Evolutionary conservation across 768 basidiomycete species (phyloP).

Genomic region (Mycena sanguinolenta): DNA sequence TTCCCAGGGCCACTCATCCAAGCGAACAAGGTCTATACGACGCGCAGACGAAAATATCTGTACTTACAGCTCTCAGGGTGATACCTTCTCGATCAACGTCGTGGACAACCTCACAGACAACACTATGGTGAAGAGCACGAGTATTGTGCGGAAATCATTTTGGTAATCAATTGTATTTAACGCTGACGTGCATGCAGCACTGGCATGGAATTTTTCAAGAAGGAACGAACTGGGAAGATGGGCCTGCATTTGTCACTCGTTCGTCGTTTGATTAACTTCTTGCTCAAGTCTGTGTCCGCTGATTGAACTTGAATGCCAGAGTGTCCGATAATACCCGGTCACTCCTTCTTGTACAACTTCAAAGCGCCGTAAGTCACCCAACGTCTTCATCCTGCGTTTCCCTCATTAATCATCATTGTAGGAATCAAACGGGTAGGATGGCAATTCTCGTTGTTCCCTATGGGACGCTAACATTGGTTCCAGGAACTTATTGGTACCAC

Average conservation of each 20-base stretch:
- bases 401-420: constrained; percentile 43
- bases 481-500: constrained; percentile 57
- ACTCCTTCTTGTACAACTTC: too few species aligned
- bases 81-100: constrained; percentile 62
- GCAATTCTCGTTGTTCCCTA: too few species aligned
- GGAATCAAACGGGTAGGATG: constrained; percentile 22
- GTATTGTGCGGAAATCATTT: constrained; percentile 45
- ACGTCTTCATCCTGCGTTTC: constrained; percentile 57
- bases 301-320: constrained; percentile 48
- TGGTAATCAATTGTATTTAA: neutral
- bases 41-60: too few species aligned
- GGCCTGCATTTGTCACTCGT: constrained; percentile 45
- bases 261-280: neutral
- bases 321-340: too few species aligned
- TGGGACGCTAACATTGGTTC: too few species aligned
- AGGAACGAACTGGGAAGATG: too few species aligned
- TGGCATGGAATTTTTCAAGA: too few species aligned
- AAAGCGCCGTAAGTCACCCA: too few species aligned
- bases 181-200: constrained; percentile 32
- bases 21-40: constrained; percentile 51
- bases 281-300: too few species aligned
- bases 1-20: constrained; percentile 47
- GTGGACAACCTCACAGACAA: constrained; percentile 58
- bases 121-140: constrained; percentile 46
- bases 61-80: too few species aligned